A percentile compares a stretch with the other conserved stretches of the same genome.
Evolutionary conservation across 345 rosid species (phyloP).

Genomic region (Citrus inodora): DNA sequence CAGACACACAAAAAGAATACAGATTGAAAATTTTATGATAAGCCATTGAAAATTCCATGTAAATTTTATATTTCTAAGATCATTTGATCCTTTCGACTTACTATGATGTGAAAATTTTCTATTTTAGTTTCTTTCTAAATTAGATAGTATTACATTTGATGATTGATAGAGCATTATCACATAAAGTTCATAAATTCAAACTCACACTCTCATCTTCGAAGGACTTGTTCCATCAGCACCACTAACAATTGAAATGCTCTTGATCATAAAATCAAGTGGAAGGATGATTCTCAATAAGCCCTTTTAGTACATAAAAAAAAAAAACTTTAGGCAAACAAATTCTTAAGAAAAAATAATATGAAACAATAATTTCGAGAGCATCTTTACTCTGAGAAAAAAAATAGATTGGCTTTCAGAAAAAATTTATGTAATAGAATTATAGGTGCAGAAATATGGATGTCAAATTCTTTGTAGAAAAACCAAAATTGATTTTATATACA

Average conservation of each 20-base stretch:
- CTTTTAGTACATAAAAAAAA: not conserved
- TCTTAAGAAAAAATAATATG: not conserved
- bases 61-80: too few relatives aligned
- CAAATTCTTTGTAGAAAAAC: too few relatives aligned
- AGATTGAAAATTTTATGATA: not conserved
- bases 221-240: slow-evolving; percentile 93
- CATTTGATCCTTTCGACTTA: too few relatives aligned
- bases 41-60: too few relatives aligned
- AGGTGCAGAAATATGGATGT: too few relatives aligned
- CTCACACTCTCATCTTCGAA: slow-evolving; percentile 92
- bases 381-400: not conserved
- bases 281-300: not conserved
- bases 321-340: not conserved
- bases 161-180: too few relatives aligned
- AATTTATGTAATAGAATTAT: not conserved
- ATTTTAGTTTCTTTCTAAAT: too few relatives aligned
- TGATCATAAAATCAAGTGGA: slow-evolving; percentile 57
- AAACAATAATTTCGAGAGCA: not conserved
- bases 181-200: not conserved
- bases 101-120: too few relatives aligned
- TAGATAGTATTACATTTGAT: too few relatives aligned
- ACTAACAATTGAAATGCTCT: slow-evolving; percentile 86
- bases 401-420: not conserved
- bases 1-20: not conserved
- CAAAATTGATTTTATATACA: too few relatives aligned